A percentile compares a stretch with the other conserved stretches of the same genome.
phyloP scores from a whole-genome alignment of 257 asterid genomes.

The Solanum microdontum region DNA sequence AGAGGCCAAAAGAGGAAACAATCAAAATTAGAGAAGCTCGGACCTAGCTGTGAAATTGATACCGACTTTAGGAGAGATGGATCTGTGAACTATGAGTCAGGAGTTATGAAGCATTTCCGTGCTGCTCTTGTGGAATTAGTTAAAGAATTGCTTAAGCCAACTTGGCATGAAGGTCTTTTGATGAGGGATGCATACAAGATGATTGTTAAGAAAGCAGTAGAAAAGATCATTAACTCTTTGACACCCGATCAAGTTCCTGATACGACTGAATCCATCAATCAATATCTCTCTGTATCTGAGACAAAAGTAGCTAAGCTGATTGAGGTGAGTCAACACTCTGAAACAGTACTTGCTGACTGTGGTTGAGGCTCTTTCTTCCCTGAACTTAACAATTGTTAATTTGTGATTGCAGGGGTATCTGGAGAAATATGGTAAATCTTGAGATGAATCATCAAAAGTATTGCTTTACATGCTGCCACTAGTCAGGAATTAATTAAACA shows the following conservation, averaged over 20 bases:
- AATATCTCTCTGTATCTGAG: slow-evolving; percentile 40
- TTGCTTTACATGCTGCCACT: not conserved
- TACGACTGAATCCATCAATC: slow-evolving; percentile 44
- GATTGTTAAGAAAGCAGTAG: slow-evolving; percentile 65
- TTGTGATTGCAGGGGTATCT: slow-evolving; percentile 64
- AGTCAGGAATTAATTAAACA: not conserved
- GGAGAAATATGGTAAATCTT: slow-evolving; percentile 49
- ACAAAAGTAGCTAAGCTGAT: slow-evolving; percentile 66
- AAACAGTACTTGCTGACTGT: not conserved
- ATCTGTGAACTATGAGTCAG: slow-evolving; percentile 26
- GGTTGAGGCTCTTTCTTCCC: not conserved
- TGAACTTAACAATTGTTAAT: slow-evolving; percentile 7
- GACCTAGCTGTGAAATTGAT: not conserved
- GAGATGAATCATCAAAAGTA: slow-evolving; percentile 8
- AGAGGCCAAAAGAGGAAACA: not conserved
- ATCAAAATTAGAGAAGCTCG: not conserved
- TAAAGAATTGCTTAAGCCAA: slow-evolving; percentile 71
- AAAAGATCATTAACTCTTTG: slow-evolving; percentile 55
- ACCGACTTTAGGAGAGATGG: slow-evolving; percentile 7
- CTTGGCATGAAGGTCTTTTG: slow-evolving; percentile 65
- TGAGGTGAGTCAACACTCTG: slow-evolving; percentile 48
- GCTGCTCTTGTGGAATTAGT: slow-evolving; percentile 60
- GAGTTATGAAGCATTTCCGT: slow-evolving; percentile 39
- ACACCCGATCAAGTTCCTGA: slow-evolving; percentile 56
- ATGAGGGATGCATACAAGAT: slow-evolving; percentile 73